phyloP scores from a whole-genome alignment of 257 asterid species.

The Anisodus tanguticus region DNA sequence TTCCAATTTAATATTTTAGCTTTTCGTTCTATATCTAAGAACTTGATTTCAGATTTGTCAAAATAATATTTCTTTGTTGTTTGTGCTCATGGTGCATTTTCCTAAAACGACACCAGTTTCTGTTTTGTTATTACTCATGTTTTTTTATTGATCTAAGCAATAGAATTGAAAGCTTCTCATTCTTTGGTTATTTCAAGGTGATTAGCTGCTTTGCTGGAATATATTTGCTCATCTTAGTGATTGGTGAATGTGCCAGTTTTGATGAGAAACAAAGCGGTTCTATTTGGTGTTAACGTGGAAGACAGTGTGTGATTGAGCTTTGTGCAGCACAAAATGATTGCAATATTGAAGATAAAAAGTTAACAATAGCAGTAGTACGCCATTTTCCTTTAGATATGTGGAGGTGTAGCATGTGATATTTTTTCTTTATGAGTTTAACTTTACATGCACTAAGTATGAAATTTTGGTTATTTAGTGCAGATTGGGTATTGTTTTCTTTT shows the following conservation, averaged over 20 bases:
- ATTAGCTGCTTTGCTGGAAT: not conserved
- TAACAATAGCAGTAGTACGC: not conserved
- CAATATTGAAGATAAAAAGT: not conserved
- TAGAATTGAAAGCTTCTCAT: not conserved
- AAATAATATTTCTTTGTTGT: not conserved
- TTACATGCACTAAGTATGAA: not conserved
- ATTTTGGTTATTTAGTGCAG: not conserved
- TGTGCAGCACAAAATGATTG: not conserved
- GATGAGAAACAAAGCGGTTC: not conserved
- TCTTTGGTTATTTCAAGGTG: not conserved
- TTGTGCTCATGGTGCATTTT: not conserved
- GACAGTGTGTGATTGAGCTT: not conserved
- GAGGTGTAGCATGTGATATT: slow-evolving; percentile 10
- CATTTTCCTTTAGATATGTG: not conserved
- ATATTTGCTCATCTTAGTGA: not conserved
- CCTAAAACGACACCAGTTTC: not conserved
- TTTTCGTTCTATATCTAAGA: not conserved
- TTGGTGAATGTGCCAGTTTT: not conserved
- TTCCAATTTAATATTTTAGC: not conserved
- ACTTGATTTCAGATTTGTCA: not conserved
- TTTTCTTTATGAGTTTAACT: not conserved
- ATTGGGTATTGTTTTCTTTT: not conserved
- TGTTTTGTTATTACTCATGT: not conserved
- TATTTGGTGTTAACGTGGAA: not conserved
- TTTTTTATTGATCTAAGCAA: not conserved